Evolutionary conservation across 2,329 filamentous ascomycete species (phyloP).

Genomic region (Dendryphion nanum): DNA sequence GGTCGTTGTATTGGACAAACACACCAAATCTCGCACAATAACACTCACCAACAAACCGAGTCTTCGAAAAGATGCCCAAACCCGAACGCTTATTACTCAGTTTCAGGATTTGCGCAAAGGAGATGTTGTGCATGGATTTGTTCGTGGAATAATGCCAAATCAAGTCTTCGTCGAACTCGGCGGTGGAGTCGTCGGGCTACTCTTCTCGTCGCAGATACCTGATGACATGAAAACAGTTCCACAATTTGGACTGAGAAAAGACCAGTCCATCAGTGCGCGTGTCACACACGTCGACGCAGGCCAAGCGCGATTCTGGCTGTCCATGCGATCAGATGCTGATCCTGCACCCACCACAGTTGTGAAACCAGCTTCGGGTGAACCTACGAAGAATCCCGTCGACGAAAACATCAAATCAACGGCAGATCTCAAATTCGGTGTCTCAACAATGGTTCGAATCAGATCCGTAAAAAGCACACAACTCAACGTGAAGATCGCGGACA

Average conservation of each 20-base stretch:
- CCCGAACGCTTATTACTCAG: conserved; percentile 66
- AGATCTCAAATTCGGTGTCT: conserved; percentile 70
- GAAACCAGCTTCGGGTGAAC: conserved; percentile 35
- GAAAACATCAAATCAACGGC: conserved; percentile 61
- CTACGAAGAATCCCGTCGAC: conserved; percentile 64
- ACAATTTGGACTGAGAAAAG: conserved; percentile 75
- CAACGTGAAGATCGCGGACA: conserved; percentile 84
- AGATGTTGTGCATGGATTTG: conserved; percentile 70
- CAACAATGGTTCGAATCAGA: conserved; percentile 74
- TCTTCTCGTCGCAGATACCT: conserved; percentile 76
- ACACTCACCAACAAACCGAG: conserved; percentile 80
- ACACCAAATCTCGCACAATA: conserved; percentile 72
- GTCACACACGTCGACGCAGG: conserved; percentile 71
- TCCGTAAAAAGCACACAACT: conserved; percentile 88
- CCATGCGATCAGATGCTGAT: conserved; percentile 54
- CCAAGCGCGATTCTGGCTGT: conserved; percentile 67
- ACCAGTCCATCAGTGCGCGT: conserved; percentile 71
- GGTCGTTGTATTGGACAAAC: conserved; percentile 83
- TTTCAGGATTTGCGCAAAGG: conserved; percentile 73
- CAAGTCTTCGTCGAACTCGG: conserved; percentile 89
- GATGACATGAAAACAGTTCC: conserved; percentile 66
- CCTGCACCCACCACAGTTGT: conserved; percentile 19
- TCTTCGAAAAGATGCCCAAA: conserved; percentile 71
- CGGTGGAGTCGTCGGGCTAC: conserved; percentile 70
- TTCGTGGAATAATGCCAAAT: conserved; percentile 78